phyloP scores from a whole-genome alignment of 306 rosid genomes.

The Geum urbanum region DNA sequence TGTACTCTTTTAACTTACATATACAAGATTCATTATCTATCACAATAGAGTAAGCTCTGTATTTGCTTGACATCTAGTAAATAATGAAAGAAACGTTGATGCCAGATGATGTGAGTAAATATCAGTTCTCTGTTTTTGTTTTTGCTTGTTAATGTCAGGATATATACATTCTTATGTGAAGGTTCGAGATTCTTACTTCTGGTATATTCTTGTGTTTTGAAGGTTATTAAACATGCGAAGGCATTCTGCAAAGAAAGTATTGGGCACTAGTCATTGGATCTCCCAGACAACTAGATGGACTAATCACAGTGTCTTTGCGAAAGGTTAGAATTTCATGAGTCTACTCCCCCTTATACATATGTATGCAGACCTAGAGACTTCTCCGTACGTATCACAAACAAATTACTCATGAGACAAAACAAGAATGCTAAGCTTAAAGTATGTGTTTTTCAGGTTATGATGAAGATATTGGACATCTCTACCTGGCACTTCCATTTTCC shows the following conservation, averaged over 20 bases:
- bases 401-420: no score
- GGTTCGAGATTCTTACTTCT: not conserved
- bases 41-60: no score
- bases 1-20: not conserved
- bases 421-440: no score
- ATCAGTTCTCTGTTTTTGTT: slow-evolving; percentile 6
- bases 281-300: slow-evolving; percentile 64
- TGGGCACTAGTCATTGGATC: slow-evolving; percentile 90
- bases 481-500: no score
- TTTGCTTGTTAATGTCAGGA: not conserved
- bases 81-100: slow-evolving; percentile 17
- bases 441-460: no score
- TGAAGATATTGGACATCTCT: no score
- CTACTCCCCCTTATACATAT: not conserved
- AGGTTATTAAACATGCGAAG: slow-evolving; percentile 38
- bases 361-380: not conserved
- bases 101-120: slow-evolving; percentile 48
- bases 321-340: slow-evolving; percentile 50
- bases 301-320: slow-evolving; percentile 67
- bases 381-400: no score
- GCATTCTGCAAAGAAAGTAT: slow-evolving; percentile 62
- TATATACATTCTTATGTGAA: no score
- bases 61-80: no score
- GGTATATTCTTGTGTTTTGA: slow-evolving; percentile 9
- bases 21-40: not conserved